These are phyloP conservation scores for Sequoiadendron giganteum DNA, from an alignment of 75 land plant species.

Conservation along the genomic window DNA sequence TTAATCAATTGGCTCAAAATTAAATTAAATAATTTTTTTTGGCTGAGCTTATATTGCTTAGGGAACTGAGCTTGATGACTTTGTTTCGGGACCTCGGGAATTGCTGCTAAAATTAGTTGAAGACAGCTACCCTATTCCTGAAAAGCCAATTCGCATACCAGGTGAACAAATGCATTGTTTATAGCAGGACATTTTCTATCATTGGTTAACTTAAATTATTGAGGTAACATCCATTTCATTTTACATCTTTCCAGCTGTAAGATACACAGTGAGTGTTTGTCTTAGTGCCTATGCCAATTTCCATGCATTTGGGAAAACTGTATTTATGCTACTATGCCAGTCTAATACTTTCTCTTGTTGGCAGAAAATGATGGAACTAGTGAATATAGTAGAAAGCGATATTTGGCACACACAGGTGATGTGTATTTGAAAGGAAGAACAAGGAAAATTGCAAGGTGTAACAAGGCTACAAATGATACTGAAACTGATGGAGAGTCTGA, in stretches of 20 bases:
- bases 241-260: background rate
- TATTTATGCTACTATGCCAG: background rate
- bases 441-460: slow-evolving; percentile 53
- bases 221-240: background rate
- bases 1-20: background rate
- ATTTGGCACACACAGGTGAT: slow-evolving; percentile 34
- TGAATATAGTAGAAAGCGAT: slow-evolving; percentile 57
- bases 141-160: slow-evolving; percentile 50
- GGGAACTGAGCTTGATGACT: slow-evolving; percentile 96
- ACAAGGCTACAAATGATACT: slow-evolving; percentile 41
- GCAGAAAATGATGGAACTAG: slow-evolving; percentile 48
- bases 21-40: background rate
- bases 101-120: slow-evolving; percentile 91
- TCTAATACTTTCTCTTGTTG: background rate
- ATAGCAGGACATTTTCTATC: background rate
- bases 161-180: slow-evolving; percentile 31
- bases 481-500: slow-evolving; percentile 55
- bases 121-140: slow-evolving; percentile 94
- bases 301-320: background rate
- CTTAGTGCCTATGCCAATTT: background rate
- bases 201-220: background rate
- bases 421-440: slow-evolving; percentile 63
- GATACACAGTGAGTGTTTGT: background rate
- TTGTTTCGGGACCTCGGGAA: slow-evolving; percentile 96
- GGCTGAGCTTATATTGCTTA: slow-evolving; percentile 16